phyloP scores from a whole-genome alignment of 164 flowering plant species.

The Stephania japonica region DNA sequence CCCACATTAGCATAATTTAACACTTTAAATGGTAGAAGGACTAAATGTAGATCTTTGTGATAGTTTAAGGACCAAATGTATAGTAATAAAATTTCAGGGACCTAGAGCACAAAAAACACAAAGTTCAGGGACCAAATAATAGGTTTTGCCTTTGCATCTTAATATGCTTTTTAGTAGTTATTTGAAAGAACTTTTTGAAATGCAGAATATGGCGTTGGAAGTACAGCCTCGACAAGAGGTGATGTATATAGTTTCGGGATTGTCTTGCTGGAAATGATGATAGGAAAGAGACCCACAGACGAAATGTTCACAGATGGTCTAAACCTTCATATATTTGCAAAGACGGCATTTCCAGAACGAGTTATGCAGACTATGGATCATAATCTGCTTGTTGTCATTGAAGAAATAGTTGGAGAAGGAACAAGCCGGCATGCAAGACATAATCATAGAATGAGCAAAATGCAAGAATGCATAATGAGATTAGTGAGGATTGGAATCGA shows the following conservation, averaged over 20 bases:
- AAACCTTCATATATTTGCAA: slow-evolving; percentile 5
- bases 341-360: not conserved
- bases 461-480: not conserved
- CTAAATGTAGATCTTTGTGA: too few relatives aligned
- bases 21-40: too few relatives aligned
- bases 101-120: too few relatives aligned
- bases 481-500: slow-evolving; percentile 1
- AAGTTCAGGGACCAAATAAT: too few relatives aligned
- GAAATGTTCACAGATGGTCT: slow-evolving; percentile 10
- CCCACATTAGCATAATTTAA: too few relatives aligned
- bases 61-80: too few relatives aligned
- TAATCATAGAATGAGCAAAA: too few relatives aligned
- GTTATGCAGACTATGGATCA: not conserved
- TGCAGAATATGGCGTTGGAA: slow-evolving; percentile 20
- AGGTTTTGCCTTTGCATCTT: too few relatives aligned
- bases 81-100: too few relatives aligned
- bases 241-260: slow-evolving; percentile 22
- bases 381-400: not conserved
- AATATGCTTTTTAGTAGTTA: too few relatives aligned
- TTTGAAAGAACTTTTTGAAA: too few relatives aligned
- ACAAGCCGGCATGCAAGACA: not conserved
- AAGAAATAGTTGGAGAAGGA: not conserved
- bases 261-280: slow-evolving; percentile 17
- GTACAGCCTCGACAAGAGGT: slow-evolving; percentile 6
- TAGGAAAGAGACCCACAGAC: slow-evolving; percentile 18